Conservation (phyloP, 1,139 yeast species). For the Diutina rugosa region DNA sequence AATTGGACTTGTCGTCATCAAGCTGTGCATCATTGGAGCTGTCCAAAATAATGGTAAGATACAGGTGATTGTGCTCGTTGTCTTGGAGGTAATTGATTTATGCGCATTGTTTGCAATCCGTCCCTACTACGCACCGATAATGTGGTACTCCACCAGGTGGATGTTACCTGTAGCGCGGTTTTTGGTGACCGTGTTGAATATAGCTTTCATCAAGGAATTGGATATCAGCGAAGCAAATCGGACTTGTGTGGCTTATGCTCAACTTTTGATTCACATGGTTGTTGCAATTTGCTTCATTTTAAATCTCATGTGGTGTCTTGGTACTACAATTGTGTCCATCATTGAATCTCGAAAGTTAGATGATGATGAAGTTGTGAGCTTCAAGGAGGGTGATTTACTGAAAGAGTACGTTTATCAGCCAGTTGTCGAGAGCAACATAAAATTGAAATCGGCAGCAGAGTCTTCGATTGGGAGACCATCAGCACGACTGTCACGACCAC, state of each 20-base stretch:
- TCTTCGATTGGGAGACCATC: not conserved
- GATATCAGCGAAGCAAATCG: slow-evolving; percentile 19
- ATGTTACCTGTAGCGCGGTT: slow-evolving; percentile 24
- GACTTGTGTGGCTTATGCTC: slow-evolving; percentile 29
- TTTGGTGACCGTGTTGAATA: slow-evolving; percentile 23
- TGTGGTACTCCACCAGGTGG: slow-evolving; percentile 26
- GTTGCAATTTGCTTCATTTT: slow-evolving; percentile 23
- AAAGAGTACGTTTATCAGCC: not conserved
- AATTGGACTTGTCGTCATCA: slow-evolving; percentile 17
- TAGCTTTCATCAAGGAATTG: slow-evolving; percentile 25
- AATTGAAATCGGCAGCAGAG: slow-evolving; percentile 4
- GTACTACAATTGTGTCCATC: slow-evolving; percentile 13
- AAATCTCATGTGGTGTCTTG: slow-evolving; percentile 20
- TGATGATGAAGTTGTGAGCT: not conserved
- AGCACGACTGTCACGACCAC: not conserved
- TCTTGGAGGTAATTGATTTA: slow-evolving; percentile 21
- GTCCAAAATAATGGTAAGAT: slow-evolving; percentile 29
- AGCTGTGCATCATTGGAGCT: slow-evolving; percentile 26
- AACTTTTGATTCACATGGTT: slow-evolving; percentile 24
- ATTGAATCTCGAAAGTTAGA: not conserved
- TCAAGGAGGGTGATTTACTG: not conserved
- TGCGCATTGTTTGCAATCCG: slow-evolving; percentile 16
- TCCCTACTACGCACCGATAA: slow-evolving; percentile 28
- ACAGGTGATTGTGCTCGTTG: slow-evolving; percentile 29
- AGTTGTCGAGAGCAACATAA: not conserved